Evolutionary conservation across 2,329 filamentous ascomycete species (phyloP), one percentile per base, ranked within the genome.

Genomic region (Rhinocladiella mackenziei): DNA sequence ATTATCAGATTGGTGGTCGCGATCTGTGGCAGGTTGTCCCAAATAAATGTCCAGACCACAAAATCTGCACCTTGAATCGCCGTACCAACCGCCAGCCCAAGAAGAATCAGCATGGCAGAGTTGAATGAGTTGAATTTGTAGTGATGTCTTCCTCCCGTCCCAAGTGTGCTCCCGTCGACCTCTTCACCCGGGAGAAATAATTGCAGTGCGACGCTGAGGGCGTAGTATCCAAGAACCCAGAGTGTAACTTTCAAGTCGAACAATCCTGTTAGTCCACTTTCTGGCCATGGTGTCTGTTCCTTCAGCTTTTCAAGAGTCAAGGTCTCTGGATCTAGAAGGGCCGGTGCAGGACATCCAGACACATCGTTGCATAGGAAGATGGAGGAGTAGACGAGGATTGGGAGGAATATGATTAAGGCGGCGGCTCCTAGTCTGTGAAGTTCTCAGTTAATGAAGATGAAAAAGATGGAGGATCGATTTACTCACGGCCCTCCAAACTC

Each of bases 311-410:
- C 77, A 35, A 89, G 70, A 30, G 81, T 81, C 48, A 95, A 69
- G 6, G 78, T 84, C 44, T 76, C 81, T 22, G 86, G 89, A 55
- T 76, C 74, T 26, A 94, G 75, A 6, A 91, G 74, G 3, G 86
- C 88, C 3, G 89, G 88, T 2, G 86, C 83, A 34, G 91, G 92
- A 62, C 92, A 97, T 46, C 92, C 91, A 6, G 87, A 84, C 53
- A 94, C 73, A 64, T 97, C 89, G 69, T 96, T 97, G 76, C 91
- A 96, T 58, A 84, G 73, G 62, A 96, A 94, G 34, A 82, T 76
- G 61, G 91, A 83, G 57, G 81, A 63, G 68, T 92, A 94, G 57
- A 88, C 78, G 53, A 89, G 75, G 30, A 89, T 49, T 0, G 91
- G 91, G 1, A 96, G 79, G 44, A 83, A 82, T 58, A 94, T 83